Evolutionary conservation across 108 stramenopile species (phyloP), one percentile per base, ranked within the genome.

Genomic region (Skeletonema tropicum): DNA sequence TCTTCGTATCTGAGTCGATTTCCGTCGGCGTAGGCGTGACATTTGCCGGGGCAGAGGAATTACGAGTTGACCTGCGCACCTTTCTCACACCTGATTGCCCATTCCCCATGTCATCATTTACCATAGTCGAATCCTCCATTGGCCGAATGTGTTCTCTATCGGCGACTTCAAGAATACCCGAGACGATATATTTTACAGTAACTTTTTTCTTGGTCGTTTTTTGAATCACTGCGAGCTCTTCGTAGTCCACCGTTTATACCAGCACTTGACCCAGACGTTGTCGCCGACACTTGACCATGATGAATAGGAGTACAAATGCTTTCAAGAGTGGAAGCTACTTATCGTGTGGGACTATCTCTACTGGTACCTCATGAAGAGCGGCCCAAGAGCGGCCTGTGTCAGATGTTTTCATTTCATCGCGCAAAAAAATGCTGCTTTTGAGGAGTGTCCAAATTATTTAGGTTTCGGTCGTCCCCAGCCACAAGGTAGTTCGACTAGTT

Each of bases 1-100:
- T 17, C 38, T 64, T 35, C 3, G 41, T 45, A 25, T 70, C 36
- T 35, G 41, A 59, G 25, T 25, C 39, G 29, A 39, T 32, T 33
- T 64, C 42, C 7, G 57, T 45, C 26, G 25, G 32, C 68, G 52
- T 55, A 55, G 52, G 52, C 23, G 52, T 55, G 10, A 55, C 52
- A 55, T 55, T 55, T 10, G 52, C 52, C 19, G 52, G 52, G 23
- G 52, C 7, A 55, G 52, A 55, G 6, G 52, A 55, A 9, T 4
- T 55, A 21, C 52, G 52, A 25, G 52, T 55, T 23, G 52, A 55
- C 10, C 52, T 21, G 23, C 52, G 52, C 21, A 55, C 52, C 23
- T 23, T 55, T 25, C 52, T 23, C 15, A 23, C 52, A 55, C 2
- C 52, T 21, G 19, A 4, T 2, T 7, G 10, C 7, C 9, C 52